A percentile compares a stretch with the other conserved stretches of the same genome.
phyloP scores from a whole-genome alignment of 2,329 filamentous ascomycete species.

The Neocatenulostroma microsporum region DNA sequence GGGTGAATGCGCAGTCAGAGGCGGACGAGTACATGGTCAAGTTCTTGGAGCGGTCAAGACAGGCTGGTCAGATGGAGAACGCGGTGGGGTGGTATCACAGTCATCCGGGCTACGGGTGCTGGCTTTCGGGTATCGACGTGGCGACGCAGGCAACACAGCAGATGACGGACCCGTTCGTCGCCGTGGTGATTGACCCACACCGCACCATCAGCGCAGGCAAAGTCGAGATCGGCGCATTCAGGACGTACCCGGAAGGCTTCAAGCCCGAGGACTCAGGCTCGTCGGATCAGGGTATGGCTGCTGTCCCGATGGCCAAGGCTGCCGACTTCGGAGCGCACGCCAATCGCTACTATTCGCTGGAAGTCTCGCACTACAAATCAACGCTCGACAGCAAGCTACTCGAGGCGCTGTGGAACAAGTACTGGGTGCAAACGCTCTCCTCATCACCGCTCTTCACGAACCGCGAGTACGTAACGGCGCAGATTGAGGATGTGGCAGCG shows the following conservation, averaged over 20 bases:
- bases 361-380: conserved; percentile 91
- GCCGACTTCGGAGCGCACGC: conserved; percentile 94
- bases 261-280: conserved; percentile 41
- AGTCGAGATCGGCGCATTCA: conserved; percentile 94
- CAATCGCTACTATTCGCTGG: conserved; percentile 80
- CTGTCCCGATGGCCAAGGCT: conserved; percentile 85
- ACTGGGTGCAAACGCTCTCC: conserved; percentile 94
- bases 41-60: conserved; percentile 68
- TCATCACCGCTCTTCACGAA: conserved; percentile 86
- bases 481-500: conserved; percentile 77
- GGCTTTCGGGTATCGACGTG: conserved; percentile 95
- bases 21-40: conserved; percentile 96
- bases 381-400: conserved; percentile 80
- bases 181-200: conserved; percentile 93
- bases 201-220: conserved; percentile 90
- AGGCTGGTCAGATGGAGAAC: conserved; percentile 76
- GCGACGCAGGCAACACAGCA: conserved; percentile 81
- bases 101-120: conserved; percentile 96
- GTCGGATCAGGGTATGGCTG: conserved; percentile 55
- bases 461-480: conserved; percentile 84
- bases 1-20: conserved; percentile 91
- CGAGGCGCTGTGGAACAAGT: conserved; percentile 94
- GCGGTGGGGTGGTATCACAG: conserved; percentile 97
- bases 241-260: conserved; percentile 75
- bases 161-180: conserved; percentile 85